Evolutionary conservation across 2,329 filamentous ascomycete genomes (phyloP).

Genomic region (Aotearoamyces nothofagi): DNA sequence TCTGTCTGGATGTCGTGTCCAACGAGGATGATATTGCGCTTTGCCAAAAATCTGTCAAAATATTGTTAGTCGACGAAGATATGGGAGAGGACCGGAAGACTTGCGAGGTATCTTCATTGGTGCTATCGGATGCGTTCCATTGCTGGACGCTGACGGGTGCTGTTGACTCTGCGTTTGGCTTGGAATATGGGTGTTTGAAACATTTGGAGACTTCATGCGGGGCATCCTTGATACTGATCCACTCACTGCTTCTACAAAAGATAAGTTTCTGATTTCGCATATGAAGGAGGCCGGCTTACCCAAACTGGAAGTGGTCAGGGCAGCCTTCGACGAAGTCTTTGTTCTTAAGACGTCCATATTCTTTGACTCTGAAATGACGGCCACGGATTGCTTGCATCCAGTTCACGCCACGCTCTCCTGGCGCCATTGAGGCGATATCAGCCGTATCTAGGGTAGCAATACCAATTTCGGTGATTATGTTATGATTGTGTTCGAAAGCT

Average conservation of each 20-base stretch:
- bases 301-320: conserved; percentile 63
- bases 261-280: too few species aligned
- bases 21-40: conserved; percentile 55
- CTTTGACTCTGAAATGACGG: conserved; percentile 63
- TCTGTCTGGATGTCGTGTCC: conserved; percentile 62
- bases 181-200: conserved; percentile 40
- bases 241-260: conserved; percentile 34
- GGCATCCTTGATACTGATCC: conserved; percentile 29
- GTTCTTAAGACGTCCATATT: conserved; percentile 55
- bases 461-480: conserved; percentile 70
- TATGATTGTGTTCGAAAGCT: conserved; percentile 52
- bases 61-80: too few species aligned
- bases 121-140: too few species aligned
- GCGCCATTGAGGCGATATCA: conserved; percentile 33
- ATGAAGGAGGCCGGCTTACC: conserved; percentile 33
- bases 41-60: conserved; percentile 3
- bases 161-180: too few species aligned
- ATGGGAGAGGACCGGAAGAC: too few species aligned
- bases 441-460: conserved; percentile 65
- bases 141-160: too few species aligned
- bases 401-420: conserved; percentile 42
- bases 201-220: conserved; percentile 31
- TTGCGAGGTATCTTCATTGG: too few species aligned
- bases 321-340: conserved; percentile 53
- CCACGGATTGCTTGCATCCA: conserved; percentile 56